A percentile compares a stretch with the other conserved stretches of the same genome.
These are phyloP conservation scores for Phanerodontia chrysosporium DNA, from an alignment of 768 basidiomycete genomes.

Conservation along the genomic window DNA sequence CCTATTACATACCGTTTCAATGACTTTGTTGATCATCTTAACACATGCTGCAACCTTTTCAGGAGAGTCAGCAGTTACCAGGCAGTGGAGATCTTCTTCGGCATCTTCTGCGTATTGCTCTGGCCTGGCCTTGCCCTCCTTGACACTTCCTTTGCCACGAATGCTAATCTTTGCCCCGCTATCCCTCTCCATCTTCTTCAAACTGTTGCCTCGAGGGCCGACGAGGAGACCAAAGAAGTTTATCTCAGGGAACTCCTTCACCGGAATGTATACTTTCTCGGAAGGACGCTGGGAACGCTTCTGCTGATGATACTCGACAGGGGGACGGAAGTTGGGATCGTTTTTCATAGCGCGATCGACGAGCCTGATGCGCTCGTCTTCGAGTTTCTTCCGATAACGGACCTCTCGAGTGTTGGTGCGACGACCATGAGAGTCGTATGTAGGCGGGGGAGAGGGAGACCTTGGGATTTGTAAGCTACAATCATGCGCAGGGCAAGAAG, in stretches of 20 bases:
- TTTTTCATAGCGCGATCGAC: slow-evolving; percentile 97
- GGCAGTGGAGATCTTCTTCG: slow-evolving; percentile 98
- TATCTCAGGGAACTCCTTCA: slow-evolving; percentile 99
- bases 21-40: slow-evolving; percentile 93
- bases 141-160: slow-evolving; percentile 96
- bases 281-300: slow-evolving; percentile 91
- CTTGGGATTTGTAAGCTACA: slow-evolving; percentile 37
- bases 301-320: slow-evolving; percentile 93
- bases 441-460: slow-evolving; percentile 94
- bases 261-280: slow-evolving; percentile 98
- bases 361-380: slow-evolving; percentile 87
- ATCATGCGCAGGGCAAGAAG: slow-evolving; percentile 2
- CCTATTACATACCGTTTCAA: slow-evolving; percentile 77
- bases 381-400: slow-evolving; percentile 92
- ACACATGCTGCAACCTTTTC: slow-evolving; percentile 92
- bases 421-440: slow-evolving; percentile 95
- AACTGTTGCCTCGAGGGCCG: slow-evolving; percentile 95
- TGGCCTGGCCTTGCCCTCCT: slow-evolving; percentile 95
- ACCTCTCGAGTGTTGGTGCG: slow-evolving; percentile 98
- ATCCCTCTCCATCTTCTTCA: slow-evolving; percentile 99
- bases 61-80: slow-evolving; percentile 88
- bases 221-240: slow-evolving; percentile 99
- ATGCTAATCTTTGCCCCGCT: slow-evolving; percentile 98
- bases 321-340: slow-evolving; percentile 96
- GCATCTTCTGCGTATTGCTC: slow-evolving; percentile 95